phyloP scores from a whole-genome alignment of 345 rosid species.

The Brassica juncea region DNA sequence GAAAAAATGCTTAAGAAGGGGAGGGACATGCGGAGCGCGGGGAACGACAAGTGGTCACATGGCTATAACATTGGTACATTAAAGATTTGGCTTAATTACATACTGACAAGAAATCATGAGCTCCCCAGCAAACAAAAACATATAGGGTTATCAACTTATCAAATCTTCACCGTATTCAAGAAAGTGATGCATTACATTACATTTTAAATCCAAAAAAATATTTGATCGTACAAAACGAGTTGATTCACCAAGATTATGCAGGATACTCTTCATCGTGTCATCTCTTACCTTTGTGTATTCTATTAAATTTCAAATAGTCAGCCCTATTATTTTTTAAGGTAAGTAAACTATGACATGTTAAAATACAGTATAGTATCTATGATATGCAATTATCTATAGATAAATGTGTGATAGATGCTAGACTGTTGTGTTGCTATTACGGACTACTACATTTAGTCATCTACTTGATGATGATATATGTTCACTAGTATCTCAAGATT shows the following conservation, averaged over 20 bases:
- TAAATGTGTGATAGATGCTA: slow-evolving; percentile 1
- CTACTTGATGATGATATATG: background rate
- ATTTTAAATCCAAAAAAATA: slow-evolving; percentile 14
- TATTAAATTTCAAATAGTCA: background rate
- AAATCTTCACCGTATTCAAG: background rate
- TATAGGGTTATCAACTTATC: slow-evolving; percentile 6
- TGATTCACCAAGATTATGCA: slow-evolving; percentile 33
- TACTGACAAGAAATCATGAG: slow-evolving; percentile 12
- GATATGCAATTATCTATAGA: background rate
- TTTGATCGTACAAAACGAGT: slow-evolving; percentile 27
- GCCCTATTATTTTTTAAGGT: background rate
- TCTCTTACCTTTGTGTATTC: background rate
- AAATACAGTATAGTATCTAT: background rate
- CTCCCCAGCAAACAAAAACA: background rate
- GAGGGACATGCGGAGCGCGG: slow-evolving; percentile 33
- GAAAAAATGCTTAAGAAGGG: slow-evolving; percentile 13
- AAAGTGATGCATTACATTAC: slow-evolving; percentile 4
- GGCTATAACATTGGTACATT: slow-evolving; percentile 4
- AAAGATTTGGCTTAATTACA: slow-evolving; percentile 22
- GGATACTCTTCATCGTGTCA: background rate
- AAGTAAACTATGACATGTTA: background rate
- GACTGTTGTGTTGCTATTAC: background rate
- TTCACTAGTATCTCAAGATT: background rate
- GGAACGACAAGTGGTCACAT: slow-evolving; percentile 26
- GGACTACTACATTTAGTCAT: background rate